A percentile compares a stretch with the other conserved stretches of the same genome.
These are phyloP conservation scores for Venustampulla echinocandica DNA, from an alignment of 495 filamentous ascomycete genomes.

Conservation along the genomic window DNA sequence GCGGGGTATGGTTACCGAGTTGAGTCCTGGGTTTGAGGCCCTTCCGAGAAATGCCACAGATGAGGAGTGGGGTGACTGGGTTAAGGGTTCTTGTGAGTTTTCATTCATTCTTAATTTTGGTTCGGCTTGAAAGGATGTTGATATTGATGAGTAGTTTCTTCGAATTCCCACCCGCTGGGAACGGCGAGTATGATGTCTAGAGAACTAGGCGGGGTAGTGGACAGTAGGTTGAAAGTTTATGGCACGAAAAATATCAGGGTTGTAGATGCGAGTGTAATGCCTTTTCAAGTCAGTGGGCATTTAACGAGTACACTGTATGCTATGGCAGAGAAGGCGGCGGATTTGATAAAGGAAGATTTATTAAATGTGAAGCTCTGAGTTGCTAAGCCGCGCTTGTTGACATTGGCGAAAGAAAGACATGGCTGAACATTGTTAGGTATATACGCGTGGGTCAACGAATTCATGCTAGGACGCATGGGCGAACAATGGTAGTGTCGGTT, in stretches of 20 bases:
- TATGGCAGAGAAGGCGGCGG: slow-evolving; percentile 46
- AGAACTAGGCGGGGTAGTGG: slow-evolving; percentile 37
- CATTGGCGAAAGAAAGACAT: no score
- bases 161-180: slow-evolving; percentile 6
- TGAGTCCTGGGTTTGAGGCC: slow-evolving; percentile 12
- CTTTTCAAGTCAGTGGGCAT: slow-evolving; percentile 40
- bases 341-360: slow-evolving; percentile 37
- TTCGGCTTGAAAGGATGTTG: not conserved
- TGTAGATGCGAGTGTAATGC: slow-evolving; percentile 45
- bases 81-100: slow-evolving; percentile 16
- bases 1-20: slow-evolving; percentile 8
- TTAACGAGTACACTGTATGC: slow-evolving; percentile 43
- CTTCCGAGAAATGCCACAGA: slow-evolving; percentile 25
- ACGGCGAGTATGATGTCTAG: slow-evolving; percentile 21
- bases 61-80: slow-evolving; percentile 23
- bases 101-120: not conserved
- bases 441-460: no score
- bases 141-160: not conserved
- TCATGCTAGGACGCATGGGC: no score
- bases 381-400: no score
- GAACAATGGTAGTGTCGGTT: no score
- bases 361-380: no score
- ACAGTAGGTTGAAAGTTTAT: slow-evolving; percentile 42
- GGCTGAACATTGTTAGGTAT: no score
- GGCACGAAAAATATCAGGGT: slow-evolving; percentile 39